Evolutionary conservation across 768 basidiomycete genomes (phyloP), one percentile per base, ranked within the genome.

Genomic region (Russula dissimulans): DNA sequence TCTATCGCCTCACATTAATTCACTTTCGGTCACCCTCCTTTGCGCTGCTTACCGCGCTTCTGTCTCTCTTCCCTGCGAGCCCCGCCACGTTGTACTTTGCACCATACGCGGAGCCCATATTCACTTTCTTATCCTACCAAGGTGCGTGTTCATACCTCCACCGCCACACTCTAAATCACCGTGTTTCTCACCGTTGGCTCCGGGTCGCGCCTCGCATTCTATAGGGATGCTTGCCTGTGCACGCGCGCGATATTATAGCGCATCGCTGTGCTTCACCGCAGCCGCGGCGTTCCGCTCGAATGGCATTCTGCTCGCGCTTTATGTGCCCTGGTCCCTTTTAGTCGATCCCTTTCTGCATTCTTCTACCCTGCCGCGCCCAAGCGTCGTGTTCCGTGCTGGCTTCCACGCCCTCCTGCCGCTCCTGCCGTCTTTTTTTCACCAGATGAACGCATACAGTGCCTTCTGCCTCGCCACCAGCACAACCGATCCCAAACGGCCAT

Each of bases 61-160:
- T 97, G 18, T 92, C 90, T 26, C 75, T 94, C 45, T 67, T 98
- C 5, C 81, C 91, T 0, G 89, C 87, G 55, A 91, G 92, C 47
- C 94, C 94, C 2, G 79, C 81, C 0, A 84, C 88, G 0, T 71
- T 89, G 22, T 79, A 83, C 29, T 78, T 86, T 48, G 85, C 86
- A 0, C 80, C 88, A 0, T 95, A 89, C 70, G 83, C 75, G 51
- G 95, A 98, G 67, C 89, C 94, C 0, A 87, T 92, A 70, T 95
- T 90, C 71, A 87, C 94, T 0, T 81, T 81, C 60, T 72, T 89
- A 29, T 88, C 91, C 0, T 95, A 95, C 69, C 76, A 72, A 67
- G 91, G 89, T 77, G 68, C 62, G 74, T 64, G 73, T 62, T 1
- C 61, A 65, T 12, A 49, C 64, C 63, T 54, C 62, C 32, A 48